phyloP scores from a whole-genome alignment of 1,284 basidiomycete genomes.

The Phenoliferia sp. region DNA sequence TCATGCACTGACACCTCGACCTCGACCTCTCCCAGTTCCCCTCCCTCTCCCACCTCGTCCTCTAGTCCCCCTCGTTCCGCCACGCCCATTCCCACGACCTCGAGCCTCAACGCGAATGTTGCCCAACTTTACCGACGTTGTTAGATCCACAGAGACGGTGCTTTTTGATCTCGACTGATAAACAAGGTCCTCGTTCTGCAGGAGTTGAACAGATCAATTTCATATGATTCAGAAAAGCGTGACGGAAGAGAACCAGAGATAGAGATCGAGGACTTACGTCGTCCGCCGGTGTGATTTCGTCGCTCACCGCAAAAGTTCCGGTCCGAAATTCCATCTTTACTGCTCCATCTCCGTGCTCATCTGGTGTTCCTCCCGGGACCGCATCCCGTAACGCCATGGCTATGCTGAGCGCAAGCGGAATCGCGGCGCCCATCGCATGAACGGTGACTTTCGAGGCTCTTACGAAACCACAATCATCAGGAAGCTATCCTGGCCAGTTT shows the following conservation, averaged over 20 bases:
- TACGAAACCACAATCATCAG: neutral
- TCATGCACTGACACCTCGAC: neutral
- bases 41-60: neutral
- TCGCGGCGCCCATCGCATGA: conserved; percentile 35
- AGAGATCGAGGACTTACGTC: conserved; percentile 16
- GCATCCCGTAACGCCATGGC: conserved; percentile 34
- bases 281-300: conserved; percentile 34
- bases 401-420: conserved; percentile 33
- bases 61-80: neutral
- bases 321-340: conserved; percentile 27
- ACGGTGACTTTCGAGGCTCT: conserved; percentile 26
- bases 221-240: neutral
- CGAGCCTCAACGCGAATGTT: neutral
- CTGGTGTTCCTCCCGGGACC: conserved; percentile 28
- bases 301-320: conserved; percentile 27
- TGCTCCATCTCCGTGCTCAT: neutral
- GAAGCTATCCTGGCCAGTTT: neutral
- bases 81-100: neutral
- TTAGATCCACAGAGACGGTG: conserved; percentile 15
- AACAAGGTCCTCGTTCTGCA: conserved; percentile 16
- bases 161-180: conserved; percentile 33
- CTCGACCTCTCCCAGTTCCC: neutral
- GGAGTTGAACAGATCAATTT: neutral
- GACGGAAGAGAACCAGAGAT: neutral
- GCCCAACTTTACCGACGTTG: neutral